Evolutionary conservation across 1,139 yeast genomes (phyloP), one percentile per base, ranked within the genome.

Genomic region (Protomyces inundatus): DNA sequence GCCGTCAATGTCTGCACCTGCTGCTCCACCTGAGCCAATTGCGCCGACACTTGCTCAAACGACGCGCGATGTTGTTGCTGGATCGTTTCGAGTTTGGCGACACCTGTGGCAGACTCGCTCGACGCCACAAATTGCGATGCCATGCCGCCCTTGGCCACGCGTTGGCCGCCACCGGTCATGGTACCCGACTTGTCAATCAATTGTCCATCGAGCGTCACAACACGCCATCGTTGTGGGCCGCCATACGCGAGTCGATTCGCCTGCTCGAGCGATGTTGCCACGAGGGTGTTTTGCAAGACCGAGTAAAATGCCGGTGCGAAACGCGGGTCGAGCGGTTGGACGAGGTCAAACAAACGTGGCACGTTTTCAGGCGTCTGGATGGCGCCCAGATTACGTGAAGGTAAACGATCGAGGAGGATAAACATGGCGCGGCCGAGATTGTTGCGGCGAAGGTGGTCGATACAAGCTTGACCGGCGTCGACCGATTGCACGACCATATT

Each of bases 121-220:
- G 72, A 73, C 2, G 77, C 72, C 7, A 77, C 71, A 2, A 80
- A 77, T 4, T 74, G 71, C 56, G 56, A 65, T 33, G 64, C 51
- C 93, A 87, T 86, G 0, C 83, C 84, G 6, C 95, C 95, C 61
- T 79, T 79, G 14, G 83, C 80, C 14, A 82, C 84, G 55, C 81
- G 78, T 56, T 81, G 83, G 63, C 98, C 98, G 75, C 99, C 99
- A 71, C 99, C 99, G 60, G 95, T 85, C 87, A 95, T 87, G 1
- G 98, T 88, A 75, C 99, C 99, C 1, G 96, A 88, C n/a, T 87
- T 84, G 72, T 91, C 98, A 65, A 95, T 93, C 40, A 93, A 79
- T 70, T 90, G 88, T 37, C 99, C 99, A 74, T 89, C 96, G 14
- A 90, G 75, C 0, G 98, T 90, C 0, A 95, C 98, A 10, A 91